These are phyloP conservation scores for Diaporthe sp. DNA, from an alignment of 2,329 filamentous ascomycete genomes.

Conservation along the genomic window DNA sequence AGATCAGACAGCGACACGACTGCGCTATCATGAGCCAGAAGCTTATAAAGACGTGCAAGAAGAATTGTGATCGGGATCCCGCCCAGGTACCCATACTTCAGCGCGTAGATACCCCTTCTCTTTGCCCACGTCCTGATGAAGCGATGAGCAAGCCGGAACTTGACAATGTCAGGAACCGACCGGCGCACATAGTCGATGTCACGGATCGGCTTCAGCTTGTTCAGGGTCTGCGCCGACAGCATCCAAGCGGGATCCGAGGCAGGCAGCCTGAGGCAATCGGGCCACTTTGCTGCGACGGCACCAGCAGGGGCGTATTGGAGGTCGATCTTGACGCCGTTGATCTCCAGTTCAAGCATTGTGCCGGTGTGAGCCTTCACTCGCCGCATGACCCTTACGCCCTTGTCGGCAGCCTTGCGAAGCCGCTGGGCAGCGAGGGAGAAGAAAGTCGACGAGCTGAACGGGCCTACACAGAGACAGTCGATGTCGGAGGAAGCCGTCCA, in stretches of 20 bases:
- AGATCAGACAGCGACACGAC: conserved; percentile 63
- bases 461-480: conserved; percentile 75
- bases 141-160: conserved; percentile 71
- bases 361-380: conserved; percentile 71
- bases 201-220: conserved; percentile 74
- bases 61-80: conserved; percentile 76
- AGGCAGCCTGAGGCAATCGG: conserved; percentile 61
- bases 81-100: conserved; percentile 75
- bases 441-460: conserved; percentile 72
- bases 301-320: conserved; percentile 76
- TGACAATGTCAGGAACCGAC: conserved; percentile 70
- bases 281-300: conserved; percentile 67
- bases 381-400: conserved; percentile 65
- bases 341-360: conserved; percentile 74
- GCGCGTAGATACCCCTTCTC: conserved; percentile 72
- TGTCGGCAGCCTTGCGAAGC: conserved; percentile 60
- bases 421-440: conserved; percentile 70
- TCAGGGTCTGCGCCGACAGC: conserved; percentile 67
- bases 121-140: conserved; percentile 74
- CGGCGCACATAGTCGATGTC: conserved; percentile 72
- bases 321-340: conserved; percentile 70
- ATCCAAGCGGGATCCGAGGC: conserved; percentile 67
- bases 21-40: conserved; percentile 55
- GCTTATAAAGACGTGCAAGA: conserved; percentile 71
- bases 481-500: conserved; percentile 74